phyloP scores from a whole-genome alignment of 1,284 basidiomycete genomes.

The Coniferiporia weirii region DNA sequence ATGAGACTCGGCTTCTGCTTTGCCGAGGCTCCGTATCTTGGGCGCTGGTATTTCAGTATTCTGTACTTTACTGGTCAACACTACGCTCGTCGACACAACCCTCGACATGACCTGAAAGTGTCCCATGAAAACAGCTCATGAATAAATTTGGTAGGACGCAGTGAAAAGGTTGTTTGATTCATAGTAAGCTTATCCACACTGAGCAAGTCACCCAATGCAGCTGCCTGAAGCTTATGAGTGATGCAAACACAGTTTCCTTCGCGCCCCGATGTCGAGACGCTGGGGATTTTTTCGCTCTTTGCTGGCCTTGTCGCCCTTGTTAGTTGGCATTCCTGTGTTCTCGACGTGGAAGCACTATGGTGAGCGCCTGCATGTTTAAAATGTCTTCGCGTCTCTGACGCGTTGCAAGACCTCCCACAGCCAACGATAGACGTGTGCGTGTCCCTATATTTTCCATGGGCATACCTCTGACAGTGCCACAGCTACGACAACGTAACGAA shows the following conservation, averaged over 20 bases:
- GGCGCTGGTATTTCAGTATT: too few relatives aligned
- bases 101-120: too few relatives aligned
- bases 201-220: too few relatives aligned
- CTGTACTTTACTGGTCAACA: too few relatives aligned
- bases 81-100: too few relatives aligned
- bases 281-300: constrained; percentile 37
- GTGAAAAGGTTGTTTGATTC: too few relatives aligned
- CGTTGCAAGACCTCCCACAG: constrained; percentile 1
- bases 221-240: too few relatives aligned
- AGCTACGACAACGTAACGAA: constrained; percentile 41
- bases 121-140: too few relatives aligned
- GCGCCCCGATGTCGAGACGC: constrained; percentile 15
- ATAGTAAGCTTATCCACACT: too few relatives aligned
- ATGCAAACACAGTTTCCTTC: background rate
- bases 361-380: constrained; percentile 26
- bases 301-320: constrained; percentile 31
- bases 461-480: background rate
- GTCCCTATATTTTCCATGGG: background rate
- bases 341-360: constrained; percentile 31
- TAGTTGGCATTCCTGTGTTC: constrained; percentile 30
- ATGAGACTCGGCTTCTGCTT: too few relatives aligned
- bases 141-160: too few relatives aligned
- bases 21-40: too few relatives aligned
- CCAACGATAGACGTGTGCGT: constrained; percentile 8
- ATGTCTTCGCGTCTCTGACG: background rate